A percentile compares a stretch with the other conserved stretches of the same genome.
Conservation (phyloP, 441 rosid genomes). For the Geranium incanum region DNA sequence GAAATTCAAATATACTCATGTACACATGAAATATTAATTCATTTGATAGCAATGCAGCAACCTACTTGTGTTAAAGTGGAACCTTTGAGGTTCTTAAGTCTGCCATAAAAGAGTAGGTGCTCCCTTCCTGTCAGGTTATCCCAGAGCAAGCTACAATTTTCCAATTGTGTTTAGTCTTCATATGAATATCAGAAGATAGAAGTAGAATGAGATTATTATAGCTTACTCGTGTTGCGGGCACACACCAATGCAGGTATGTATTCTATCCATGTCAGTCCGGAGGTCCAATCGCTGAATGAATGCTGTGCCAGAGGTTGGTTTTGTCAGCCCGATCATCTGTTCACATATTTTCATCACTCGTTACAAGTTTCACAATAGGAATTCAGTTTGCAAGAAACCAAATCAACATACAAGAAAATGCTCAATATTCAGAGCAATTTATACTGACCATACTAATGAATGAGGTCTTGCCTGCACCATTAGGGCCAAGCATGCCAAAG, state of each 20-base stretch:
- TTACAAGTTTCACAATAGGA: no score
- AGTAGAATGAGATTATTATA: conserved; percentile 7
- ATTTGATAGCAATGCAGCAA: background rate
- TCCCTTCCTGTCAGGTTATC: conserved; percentile 21
- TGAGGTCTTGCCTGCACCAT: conserved; percentile 22
- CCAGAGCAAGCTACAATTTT: conserved; percentile 18
- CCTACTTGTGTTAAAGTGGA: conserved; percentile 15
- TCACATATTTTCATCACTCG: background rate
- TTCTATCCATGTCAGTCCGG: conserved; percentile 14
- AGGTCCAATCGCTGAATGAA: conserved; percentile 14
- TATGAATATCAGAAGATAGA: no score
- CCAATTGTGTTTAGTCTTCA: no score
- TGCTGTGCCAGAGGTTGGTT: conserved; percentile 20
- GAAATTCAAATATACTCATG: no score
- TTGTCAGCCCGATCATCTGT: conserved; percentile 21
- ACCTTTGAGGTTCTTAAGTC: conserved; percentile 20
- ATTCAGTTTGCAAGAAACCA: no score
- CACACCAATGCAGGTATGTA: conserved; percentile 19
- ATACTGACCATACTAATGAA: conserved; percentile 19
- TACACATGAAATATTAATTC: no score
- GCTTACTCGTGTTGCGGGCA: conserved; percentile 23
- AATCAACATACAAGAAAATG: no score
- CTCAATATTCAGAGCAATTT: background rate
- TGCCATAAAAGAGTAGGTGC: conserved; percentile 21
- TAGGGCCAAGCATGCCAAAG: conserved; percentile 22